Conservation (phyloP, 306 rosid genomes). For the Sesbania bispinosa region DNA sequence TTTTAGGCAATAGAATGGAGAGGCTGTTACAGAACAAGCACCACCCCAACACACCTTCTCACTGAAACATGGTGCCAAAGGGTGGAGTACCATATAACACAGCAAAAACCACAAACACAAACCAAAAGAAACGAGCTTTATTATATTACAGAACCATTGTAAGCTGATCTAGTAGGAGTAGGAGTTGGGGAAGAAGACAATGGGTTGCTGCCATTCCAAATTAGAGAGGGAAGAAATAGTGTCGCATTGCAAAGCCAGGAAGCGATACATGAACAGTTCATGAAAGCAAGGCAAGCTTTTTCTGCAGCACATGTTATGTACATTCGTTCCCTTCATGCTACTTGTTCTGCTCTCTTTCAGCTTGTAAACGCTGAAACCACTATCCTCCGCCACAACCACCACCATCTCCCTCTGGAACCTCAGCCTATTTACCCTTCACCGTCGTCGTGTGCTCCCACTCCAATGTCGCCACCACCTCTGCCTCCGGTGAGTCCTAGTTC, state of each 20-base stretch:
- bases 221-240: slow-evolving; percentile 78
- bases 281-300: slow-evolving; percentile 69
- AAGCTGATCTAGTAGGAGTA: neutral
- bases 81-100: neutral
- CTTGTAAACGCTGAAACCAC: slow-evolving; percentile 65
- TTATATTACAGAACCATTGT: neutral
- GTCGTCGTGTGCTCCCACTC: slow-evolving; percentile 43
- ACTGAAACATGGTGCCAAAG: neutral
- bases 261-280: slow-evolving; percentile 77
- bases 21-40: slow-evolving; percentile 2
- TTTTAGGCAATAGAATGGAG: too few relatives aligned
- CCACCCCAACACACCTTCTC: too few relatives aligned
- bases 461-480: slow-evolving; percentile 59
- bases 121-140: slow-evolving; percentile 6
- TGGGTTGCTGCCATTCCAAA: slow-evolving; percentile 83
- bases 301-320: slow-evolving; percentile 74
- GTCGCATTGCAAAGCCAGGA: slow-evolving; percentile 68
- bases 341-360: slow-evolving; percentile 78
- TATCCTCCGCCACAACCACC: slow-evolving; percentile 37
- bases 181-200: neutral
- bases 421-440: slow-evolving; percentile 53
- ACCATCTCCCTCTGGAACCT: slow-evolving; percentile 39
- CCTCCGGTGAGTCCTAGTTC: slow-evolving; percentile 71
- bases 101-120: neutral
- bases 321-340: slow-evolving; percentile 68